A percentile compares a stretch with the other conserved stretches of the same genome.
phyloP scores from a whole-genome alignment of 2,329 filamentous ascomycete genomes.

The Aspergillus melleus region DNA sequence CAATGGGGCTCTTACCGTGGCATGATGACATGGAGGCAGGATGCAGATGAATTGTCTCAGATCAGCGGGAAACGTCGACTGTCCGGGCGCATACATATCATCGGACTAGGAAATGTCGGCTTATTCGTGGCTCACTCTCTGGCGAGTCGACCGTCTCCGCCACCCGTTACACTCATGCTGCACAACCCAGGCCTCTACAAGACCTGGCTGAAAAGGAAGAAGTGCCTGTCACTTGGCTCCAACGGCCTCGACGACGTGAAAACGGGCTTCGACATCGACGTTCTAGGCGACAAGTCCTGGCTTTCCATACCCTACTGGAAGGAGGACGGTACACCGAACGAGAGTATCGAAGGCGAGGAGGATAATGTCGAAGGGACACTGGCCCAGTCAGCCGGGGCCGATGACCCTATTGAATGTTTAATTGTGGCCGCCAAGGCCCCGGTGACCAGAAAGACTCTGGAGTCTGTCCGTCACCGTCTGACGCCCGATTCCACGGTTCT shows the following conservation, averaged over 20 bases:
- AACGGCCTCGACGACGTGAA: constrained; percentile 45
- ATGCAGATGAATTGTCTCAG: constrained; percentile 22
- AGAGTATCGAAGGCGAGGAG: constrained; percentile 5
- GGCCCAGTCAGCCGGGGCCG: constrained; percentile 25
- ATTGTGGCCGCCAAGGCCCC: constrained; percentile 77
- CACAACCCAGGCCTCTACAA: constrained; percentile 46
- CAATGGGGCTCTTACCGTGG: constrained; percentile 11
- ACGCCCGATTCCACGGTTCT: constrained; percentile 68
- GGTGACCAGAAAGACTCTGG: constrained; percentile 65
- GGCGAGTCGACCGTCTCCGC: constrained; percentile 65
- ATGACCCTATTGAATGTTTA: constrained; percentile 66
- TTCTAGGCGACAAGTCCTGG: constrained; percentile 36
- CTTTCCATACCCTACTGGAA: constrained; percentile 29
- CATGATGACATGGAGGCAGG: constrained; percentile 28
- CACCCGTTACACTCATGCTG: constrained; percentile 75
- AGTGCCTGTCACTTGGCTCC: constrained; percentile 36
- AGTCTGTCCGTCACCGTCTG: constrained; percentile 66
- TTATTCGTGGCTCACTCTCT: constrained; percentile 72
- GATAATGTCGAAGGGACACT: constrained; percentile 9
- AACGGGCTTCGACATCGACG: constrained; percentile 46
- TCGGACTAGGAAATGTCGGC: constrained; percentile 77
- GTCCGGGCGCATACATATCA: constrained; percentile 55
- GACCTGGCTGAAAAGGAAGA: constrained; percentile 22
- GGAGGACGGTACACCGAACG: constrained; percentile 13
- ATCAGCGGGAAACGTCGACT: constrained; percentile 23